Evolutionary conservation across 2,329 filamentous ascomycete species (phyloP), one percentile per base, ranked within the genome.

Genomic region (Paecilomyces fulvus): DNA sequence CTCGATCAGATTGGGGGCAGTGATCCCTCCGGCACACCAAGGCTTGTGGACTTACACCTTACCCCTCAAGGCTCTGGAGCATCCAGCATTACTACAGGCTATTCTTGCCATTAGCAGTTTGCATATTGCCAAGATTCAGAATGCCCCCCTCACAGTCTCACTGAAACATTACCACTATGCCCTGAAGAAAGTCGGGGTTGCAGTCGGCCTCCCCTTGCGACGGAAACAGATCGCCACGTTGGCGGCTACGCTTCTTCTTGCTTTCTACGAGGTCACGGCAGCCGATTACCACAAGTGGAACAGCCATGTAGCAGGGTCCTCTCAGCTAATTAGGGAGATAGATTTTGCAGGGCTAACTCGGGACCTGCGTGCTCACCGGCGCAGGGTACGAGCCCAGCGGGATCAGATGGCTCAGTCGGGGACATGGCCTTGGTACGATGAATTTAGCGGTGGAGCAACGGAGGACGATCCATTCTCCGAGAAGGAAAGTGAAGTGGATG

Each of bases 201-300:
- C 88, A 51, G 87, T 97, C 28, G 83, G 83, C 51, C 82, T 88
- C 25, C 78, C 84, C 0, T 80, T 79, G 50, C 84, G 85, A 64
- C 84, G 91, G 54, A 84, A 86, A 8, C 85, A 90, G 56, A 83
- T 90, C 8, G 85, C 89, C 1, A 96, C 91, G 0, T 77, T 97
- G n/a, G 92, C 92, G 7, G 91, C 92, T 1, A 91, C 90, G 0
- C 77, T 96, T 33, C 77, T 97, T 7, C 80, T 99, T 7, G 90
- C 86, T 0, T 97, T 91, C 70, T 97, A 95, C 66, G 94, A 97
- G 70, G 89, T 96, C 17, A 94, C 92, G 86, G 88, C 88, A 33
- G 92, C 91, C 21, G 92, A 99, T 63, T 92, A 97, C 65, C 85
- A 88, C 55, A 96, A 96, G 70, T 99, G 94, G 94, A 94, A 89